Percentiles rank a stretch among this genome's conserved stretches.
phyloP scores from a whole-genome alignment of 2,329 filamentous ascomycete species.

The Bertia moriformis region DNA sequence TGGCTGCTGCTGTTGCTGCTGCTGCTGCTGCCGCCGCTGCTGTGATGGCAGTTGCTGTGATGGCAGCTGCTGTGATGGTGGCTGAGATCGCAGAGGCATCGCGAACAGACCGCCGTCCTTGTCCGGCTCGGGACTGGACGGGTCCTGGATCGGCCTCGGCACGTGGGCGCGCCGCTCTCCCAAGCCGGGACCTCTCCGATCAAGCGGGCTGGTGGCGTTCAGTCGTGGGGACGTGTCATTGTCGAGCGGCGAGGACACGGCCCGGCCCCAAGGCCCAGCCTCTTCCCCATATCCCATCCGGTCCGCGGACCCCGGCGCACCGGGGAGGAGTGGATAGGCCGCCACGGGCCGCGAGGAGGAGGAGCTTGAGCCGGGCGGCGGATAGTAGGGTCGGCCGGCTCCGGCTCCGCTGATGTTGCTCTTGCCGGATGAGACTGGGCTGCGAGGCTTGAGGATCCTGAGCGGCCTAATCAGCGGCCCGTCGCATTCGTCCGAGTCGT shows the following conservation, averaged over 20 bases:
- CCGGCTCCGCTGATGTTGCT: no score
- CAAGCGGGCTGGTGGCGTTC: slow-evolving; percentile 32
- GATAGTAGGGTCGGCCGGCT: no score
- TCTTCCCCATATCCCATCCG: slow-evolving; percentile 63
- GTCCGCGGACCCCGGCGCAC: slow-evolving; percentile 55
- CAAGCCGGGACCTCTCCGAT: slow-evolving; percentile 48
- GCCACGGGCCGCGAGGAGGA: slow-evolving; percentile 26
- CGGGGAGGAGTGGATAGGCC: slow-evolving; percentile 49
- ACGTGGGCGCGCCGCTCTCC: slow-evolving; percentile 72
- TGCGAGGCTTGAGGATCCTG: no score
- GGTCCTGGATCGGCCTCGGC: slow-evolving; percentile 71
- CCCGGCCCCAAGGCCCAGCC: slow-evolving; percentile 35
- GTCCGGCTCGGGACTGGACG: slow-evolving; percentile 62
- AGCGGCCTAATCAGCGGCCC: no score
- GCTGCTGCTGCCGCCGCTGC: slow-evolving; percentile 22
- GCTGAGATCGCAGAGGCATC: slow-evolving; percentile 39
- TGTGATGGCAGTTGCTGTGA: no score
- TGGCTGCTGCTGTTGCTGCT: slow-evolving; percentile 22
- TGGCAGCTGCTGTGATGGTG: slow-evolving; percentile 23
- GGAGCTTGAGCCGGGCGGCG: slow-evolving; percentile 24
- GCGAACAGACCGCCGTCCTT: slow-evolving; percentile 73
- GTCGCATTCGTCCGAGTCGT: no score
- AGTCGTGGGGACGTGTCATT: slow-evolving; percentile 38
- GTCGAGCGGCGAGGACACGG: slow-evolving; percentile 21
- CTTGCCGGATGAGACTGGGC: no score